Conservation (phyloP, 2,329 filamentous ascomycete species). For the Microdochium bolleyi region DNA sequence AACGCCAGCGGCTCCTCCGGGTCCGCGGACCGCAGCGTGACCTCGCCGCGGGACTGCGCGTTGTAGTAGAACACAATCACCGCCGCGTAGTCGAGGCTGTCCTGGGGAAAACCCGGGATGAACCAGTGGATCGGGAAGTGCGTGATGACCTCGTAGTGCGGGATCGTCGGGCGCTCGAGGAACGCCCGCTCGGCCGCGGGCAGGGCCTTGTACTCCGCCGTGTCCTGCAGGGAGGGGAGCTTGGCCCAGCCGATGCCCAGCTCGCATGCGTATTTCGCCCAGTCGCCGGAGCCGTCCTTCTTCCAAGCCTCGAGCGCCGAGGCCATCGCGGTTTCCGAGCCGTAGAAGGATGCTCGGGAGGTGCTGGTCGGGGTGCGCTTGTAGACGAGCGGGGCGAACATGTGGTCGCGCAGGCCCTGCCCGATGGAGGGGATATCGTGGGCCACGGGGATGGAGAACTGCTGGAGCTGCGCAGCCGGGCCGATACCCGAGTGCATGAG, state of each 20-base stretch:
- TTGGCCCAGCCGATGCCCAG: conserved; percentile 35
- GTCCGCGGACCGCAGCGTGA: conserved; percentile 43
- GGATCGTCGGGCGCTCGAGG: conserved; percentile 40
- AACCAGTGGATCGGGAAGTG: conserved; percentile 35
- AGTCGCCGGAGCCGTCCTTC: conserved; percentile 28
- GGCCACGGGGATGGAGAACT: conserved; percentile 23
- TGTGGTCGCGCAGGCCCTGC: conserved; percentile 18
- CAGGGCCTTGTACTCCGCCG: conserved; percentile 41
- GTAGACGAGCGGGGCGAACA: conserved; percentile 27
- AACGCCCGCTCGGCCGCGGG: conserved; percentile 31
- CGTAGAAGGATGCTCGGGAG: conserved; percentile 37
- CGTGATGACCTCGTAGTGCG: conserved; percentile 28
- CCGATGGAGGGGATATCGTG: conserved; percentile 19
- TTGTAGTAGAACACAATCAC: conserved; percentile 43
- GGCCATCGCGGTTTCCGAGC: conserved; percentile 29
- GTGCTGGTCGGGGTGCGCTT: conserved; percentile 18
- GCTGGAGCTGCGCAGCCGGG: conserved; percentile 13
- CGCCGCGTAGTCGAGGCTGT: conserved; percentile 30
- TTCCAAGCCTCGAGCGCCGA: conserved; percentile 39
- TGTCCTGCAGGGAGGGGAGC: conserved; percentile 26
- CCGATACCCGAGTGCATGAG: conserved; percentile 26
- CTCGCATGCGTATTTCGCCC: conserved; percentile 29
- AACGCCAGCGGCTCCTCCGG: conserved; percentile 41
- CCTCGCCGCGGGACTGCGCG: conserved; percentile 40
- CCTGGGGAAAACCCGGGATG: conserved; percentile 25